Base-by-base conservation (phyloP, 169 alveolate species). In the Cryptosporidium tyzzeri region DNA sequence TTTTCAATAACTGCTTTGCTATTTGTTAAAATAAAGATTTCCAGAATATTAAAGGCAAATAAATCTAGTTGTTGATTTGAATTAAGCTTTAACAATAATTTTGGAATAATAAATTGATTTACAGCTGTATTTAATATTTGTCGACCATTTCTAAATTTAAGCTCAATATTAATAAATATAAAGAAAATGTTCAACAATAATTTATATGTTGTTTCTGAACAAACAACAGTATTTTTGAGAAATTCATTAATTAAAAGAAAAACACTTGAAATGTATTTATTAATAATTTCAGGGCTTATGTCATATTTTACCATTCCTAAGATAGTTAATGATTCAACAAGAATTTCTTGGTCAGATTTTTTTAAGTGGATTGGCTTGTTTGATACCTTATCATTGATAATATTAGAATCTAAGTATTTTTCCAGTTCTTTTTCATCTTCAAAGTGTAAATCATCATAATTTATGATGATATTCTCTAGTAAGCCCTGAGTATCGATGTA, bases 401-500 rank as follows among this genome's bases (percentile, higher is more conserved):
- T 12, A 45, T 44, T 39, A 29, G 84, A 70, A 44, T 70, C 84
- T 14, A 29, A 18, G 23, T 44, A 45, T 26, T 23, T 44, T 44
- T 51, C 70, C 26, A 71, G 50, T 16, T 51, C 85, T n/a, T 29
- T 23, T 29, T 71, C 69, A 53, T 71, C 62, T 10, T 51, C 50
- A 71, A 71, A 23, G 44, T 53, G 10, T 29, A 50, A 51, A 18
- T 71, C 70, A n/a, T 71, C 70, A 50, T 71, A 71, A 3, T 29
- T 71, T 16, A 35, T 45, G 21, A 41, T 69, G 1, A 44, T 35
- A 44, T 44, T 48, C 70, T 80, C 89, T 14, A 80, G 29, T 16
- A 80, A 39, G 26, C 75, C 75, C 10, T 80, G 89, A n/a, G 89
- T 80, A 26, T 80, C 89, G 1, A 80, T 67, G 29, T 44, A 80